Percentiles rank a stretch among this genome's conserved stretches.
These are phyloP conservation scores for Catunica adiposa DNA, from an alignment of 2,329 filamentous ascomycete species.

Conservation along the genomic window DNA sequence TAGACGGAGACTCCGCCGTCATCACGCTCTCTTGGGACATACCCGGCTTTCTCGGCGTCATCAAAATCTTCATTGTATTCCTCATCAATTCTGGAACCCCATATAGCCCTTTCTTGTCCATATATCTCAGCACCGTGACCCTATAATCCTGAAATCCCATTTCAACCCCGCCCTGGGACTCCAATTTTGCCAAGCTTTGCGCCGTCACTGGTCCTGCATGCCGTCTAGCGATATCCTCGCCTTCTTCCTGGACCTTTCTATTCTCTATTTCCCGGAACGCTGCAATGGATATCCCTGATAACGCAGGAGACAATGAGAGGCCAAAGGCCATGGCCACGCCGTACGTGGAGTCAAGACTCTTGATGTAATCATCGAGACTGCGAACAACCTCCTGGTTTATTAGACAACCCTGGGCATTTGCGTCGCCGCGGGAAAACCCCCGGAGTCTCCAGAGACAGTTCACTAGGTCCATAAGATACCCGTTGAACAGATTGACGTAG, in stretches of 20 bases:
- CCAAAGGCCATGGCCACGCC: constrained; percentile 36
- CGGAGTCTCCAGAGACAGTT: constrained; percentile 67
- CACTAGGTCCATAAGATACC: constrained; percentile 73
- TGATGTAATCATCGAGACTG: constrained; percentile 32
- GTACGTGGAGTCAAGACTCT: constrained; percentile 30
- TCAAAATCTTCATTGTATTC: constrained; percentile 63
- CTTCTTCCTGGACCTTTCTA: constrained; percentile 25
- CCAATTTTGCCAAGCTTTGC: constrained; percentile 44
- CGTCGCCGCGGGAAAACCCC: constrained; percentile 49
- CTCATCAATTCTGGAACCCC: constrained; percentile 61
- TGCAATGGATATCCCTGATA: constrained; percentile 38
- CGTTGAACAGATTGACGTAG: constrained; percentile 59
- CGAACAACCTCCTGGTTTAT: constrained; percentile 29
- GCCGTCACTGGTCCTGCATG: constrained; percentile 57
- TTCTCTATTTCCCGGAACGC: constrained; percentile 43
- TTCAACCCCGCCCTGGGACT: constrained; percentile 45
- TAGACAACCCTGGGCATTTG: constrained; percentile 42
- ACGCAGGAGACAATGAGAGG: constrained; percentile 40
- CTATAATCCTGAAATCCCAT: constrained; percentile 61
- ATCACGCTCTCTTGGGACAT: background rate
- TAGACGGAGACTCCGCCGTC: background rate
- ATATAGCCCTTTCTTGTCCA: constrained; percentile 45
- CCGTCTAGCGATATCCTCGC: constrained; percentile 19
- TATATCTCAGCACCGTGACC: constrained; percentile 49
- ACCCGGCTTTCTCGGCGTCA: constrained; percentile 27